phyloP scores from a whole-genome alignment of 805 yeast species.

The Candida krabiensis region DNA sequence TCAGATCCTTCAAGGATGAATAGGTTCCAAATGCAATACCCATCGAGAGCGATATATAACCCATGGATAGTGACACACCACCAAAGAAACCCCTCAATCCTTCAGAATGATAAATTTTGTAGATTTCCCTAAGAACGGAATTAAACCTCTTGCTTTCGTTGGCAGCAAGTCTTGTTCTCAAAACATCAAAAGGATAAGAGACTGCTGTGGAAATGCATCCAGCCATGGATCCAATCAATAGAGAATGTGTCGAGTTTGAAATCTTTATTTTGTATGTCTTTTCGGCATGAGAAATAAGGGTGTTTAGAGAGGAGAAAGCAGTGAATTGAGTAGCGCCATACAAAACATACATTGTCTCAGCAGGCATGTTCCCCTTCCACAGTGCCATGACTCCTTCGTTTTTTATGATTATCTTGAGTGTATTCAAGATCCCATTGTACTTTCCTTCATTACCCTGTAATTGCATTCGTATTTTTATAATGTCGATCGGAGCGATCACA shows the following conservation, averaged over 20 bases:
- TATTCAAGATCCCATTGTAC: constrained; percentile 37
- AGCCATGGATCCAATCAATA: constrained; percentile 70
- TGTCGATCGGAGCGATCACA: constrained; percentile 74
- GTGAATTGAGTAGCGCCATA: constrained; percentile 89
- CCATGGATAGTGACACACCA: constrained; percentile 51
- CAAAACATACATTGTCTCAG: constrained; percentile 77
- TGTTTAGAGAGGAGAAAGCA: constrained; percentile 58
- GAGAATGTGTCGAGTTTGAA: constrained; percentile 41
- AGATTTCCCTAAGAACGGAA: constrained; percentile 36
- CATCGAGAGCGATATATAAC: constrained; percentile 67
- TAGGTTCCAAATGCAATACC: constrained; percentile 77
- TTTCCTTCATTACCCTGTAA: constrained; percentile 40
- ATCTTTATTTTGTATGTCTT: constrained; percentile 24
- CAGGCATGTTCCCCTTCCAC: constrained; percentile 98
- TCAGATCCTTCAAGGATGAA: constrained; percentile 45
- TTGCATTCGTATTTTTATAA: constrained; percentile 74
- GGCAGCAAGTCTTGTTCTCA: constrained; percentile 84
- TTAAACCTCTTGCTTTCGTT: constrained; percentile 40
- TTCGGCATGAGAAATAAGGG: constrained; percentile 35
- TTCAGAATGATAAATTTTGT: constrained; percentile 29
- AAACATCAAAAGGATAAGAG: constrained; percentile 89
- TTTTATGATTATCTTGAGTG: constrained; percentile 43
- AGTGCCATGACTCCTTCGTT: constrained; percentile 65
- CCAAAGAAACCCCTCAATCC: constrained; percentile 49
- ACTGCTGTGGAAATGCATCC: constrained; percentile 71